A percentile compares a stretch with the other conserved stretches of the same genome.
Conservation (phyloP, 768 basidiomycete genomes). For the Suillus cothurnatus region DNA sequence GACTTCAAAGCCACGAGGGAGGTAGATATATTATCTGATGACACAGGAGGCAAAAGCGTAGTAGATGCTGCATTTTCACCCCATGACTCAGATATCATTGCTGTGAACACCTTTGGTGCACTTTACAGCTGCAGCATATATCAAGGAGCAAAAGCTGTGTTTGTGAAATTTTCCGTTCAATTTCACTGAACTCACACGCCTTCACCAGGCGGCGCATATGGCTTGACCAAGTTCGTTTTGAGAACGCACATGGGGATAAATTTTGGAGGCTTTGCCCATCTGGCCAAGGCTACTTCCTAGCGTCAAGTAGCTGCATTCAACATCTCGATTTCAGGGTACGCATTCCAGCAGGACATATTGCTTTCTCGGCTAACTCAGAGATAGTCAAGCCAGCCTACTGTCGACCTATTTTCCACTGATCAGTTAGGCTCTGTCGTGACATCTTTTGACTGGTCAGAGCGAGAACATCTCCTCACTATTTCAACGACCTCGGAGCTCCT, state of each 20-base stretch:
- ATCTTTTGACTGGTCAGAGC: slow-evolving; percentile 47
- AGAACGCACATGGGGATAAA: slow-evolving; percentile 22
- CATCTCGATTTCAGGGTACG: slow-evolving; percentile 62
- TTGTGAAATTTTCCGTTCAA: slow-evolving; percentile 24
- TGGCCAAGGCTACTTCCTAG: slow-evolving; percentile 43
- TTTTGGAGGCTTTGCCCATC: slow-evolving; percentile 59
- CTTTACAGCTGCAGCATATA: slow-evolving; percentile 48
- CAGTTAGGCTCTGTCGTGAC: slow-evolving; percentile 48
- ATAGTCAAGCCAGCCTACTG: slow-evolving; percentile 32
- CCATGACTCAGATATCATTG: slow-evolving; percentile 35
- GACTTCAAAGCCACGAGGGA: slow-evolving; percentile 33
- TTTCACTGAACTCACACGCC: background rate
- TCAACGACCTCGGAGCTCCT: slow-evolving; percentile 62
- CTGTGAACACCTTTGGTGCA: slow-evolving; percentile 54
- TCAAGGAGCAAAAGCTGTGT: slow-evolving; percentile 44
- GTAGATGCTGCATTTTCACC: slow-evolving; percentile 50
- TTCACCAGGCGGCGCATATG: slow-evolving; percentile 25
- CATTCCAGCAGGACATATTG: slow-evolving; percentile 2
- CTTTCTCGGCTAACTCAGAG: slow-evolving; percentile 12
- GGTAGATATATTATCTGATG: slow-evolving; percentile 40
- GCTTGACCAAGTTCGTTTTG: slow-evolving; percentile 9
- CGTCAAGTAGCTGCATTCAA: slow-evolving; percentile 46
- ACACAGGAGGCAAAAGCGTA: slow-evolving; percentile 42
- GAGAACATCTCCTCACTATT: slow-evolving; percentile 51
- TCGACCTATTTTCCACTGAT: slow-evolving; percentile 39